Percentiles rank a stretch among this genome's conserved stretches.
Evolutionary conservation across 1,284 basidiomycete species (phyloP).

Genomic region (Gymnopus androsaceus): DNA sequence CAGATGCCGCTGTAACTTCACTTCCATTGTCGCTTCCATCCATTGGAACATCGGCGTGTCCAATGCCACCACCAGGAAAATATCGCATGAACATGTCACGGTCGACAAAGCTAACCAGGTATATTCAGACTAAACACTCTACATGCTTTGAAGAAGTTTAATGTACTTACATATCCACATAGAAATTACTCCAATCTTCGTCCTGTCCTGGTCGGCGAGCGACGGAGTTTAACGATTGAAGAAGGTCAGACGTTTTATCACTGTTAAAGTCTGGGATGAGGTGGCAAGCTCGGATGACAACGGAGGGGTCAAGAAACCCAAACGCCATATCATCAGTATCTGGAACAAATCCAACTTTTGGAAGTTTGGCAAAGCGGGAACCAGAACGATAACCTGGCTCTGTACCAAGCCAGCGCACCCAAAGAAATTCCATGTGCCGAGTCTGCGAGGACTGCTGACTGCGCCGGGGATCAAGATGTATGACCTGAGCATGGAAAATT

Average conservation of each 20-base stretch:
- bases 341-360: conserved; percentile 27
- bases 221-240: neutral
- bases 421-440: conserved; percentile 9
- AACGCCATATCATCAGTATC: conserved; percentile 24
- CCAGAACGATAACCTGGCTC: neutral
- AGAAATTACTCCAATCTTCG: conserved; percentile 27
- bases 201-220: conserved; percentile 11
- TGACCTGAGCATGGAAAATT: conserved; percentile 27
- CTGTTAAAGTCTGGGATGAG: conserved; percentile 28
- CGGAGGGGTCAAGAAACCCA: conserved; percentile 31
- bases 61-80: conserved; percentile 28
- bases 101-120: conserved; percentile 27
- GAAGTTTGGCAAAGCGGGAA: neutral
- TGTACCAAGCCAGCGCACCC: conserved; percentile 11
- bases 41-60: conserved; percentile 19
- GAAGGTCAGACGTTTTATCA: conserved; percentile 22
- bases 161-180: conserved; percentile 26
- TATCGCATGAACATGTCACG: conserved; percentile 31
- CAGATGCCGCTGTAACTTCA: no score
- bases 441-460: neutral
- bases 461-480: neutral
- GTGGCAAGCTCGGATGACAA: conserved; percentile 28
- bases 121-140: no score
- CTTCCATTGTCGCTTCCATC: no score
- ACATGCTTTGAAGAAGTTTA: neutral